Conservation (phyloP, 2,329 filamentous ascomycete genomes). For the Talaromyces albobiverticillius region DNA sequence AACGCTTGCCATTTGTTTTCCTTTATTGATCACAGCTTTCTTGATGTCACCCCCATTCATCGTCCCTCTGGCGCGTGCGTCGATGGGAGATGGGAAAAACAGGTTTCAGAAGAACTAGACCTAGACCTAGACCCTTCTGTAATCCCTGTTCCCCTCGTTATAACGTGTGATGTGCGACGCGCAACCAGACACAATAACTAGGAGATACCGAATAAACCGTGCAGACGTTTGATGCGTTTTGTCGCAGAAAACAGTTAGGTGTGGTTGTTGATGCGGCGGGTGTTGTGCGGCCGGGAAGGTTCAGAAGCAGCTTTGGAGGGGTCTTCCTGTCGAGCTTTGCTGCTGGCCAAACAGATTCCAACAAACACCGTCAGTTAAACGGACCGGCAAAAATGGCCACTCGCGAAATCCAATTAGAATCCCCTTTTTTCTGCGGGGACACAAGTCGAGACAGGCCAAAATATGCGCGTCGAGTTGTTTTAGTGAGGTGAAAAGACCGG, state of each 20-base stretch:
- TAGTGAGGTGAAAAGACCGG: too few species aligned
- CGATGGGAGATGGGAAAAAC: slow-evolving; percentile 8
- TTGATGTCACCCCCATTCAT: slow-evolving; percentile 66
- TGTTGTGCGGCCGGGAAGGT: not conserved
- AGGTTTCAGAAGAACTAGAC: not conserved
- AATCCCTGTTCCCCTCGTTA: not conserved
- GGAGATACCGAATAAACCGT: not conserved
- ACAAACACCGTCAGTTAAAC: not conserved
- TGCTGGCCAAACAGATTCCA: not conserved
- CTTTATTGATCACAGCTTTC: slow-evolving; percentile 64
- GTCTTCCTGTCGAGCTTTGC: not conserved
- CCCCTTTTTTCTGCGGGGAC: not conserved
- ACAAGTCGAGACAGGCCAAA: too few species aligned
- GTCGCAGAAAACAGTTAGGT: not conserved
- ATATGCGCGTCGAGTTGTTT: too few species aligned
- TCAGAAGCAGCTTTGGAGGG: not conserved
- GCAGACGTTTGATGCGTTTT: not conserved
- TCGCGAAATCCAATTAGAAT: too few species aligned
- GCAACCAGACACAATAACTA: not conserved
- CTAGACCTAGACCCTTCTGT: not conserved
- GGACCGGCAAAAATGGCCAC: not conserved
- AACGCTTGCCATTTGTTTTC: slow-evolving; percentile 59
- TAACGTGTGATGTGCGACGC: not conserved
- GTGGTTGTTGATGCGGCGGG: not conserved
- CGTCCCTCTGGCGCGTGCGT: slow-evolving; percentile 25